These are phyloP conservation scores for Heterobasidion occidentale DNA, from an alignment of 1,284 basidiomycete species.

Conservation along the genomic window DNA sequence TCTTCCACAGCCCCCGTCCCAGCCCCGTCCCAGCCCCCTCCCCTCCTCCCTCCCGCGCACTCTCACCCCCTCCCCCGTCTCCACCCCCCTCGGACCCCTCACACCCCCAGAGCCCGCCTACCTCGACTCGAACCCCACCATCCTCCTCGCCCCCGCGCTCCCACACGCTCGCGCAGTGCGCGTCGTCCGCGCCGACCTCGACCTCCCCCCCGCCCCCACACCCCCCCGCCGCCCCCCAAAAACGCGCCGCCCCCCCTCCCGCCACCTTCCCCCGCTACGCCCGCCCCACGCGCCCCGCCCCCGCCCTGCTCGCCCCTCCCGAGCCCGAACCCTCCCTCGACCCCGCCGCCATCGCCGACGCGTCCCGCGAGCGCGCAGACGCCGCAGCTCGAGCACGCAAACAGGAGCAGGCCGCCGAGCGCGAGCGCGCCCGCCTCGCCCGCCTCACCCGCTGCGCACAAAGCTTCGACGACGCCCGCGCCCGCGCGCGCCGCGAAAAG, in stretches of 20 bases:
- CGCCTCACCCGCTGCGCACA: neutral
- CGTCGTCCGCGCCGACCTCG: too few species aligned
- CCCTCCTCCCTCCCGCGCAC: neutral
- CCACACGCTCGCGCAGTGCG: neutral
- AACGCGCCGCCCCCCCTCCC: neutral
- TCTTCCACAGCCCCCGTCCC: neutral
- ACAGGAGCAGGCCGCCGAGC: neutral
- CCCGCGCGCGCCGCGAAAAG: neutral
- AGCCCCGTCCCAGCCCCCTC: neutral
- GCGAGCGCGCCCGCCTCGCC: neutral
- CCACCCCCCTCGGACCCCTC: neutral
- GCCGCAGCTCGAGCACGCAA: too few species aligned
- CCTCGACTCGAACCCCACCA: neutral
- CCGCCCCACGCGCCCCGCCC: neutral
- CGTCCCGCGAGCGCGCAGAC: too few species aligned
- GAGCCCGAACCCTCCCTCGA: too few species aligned
- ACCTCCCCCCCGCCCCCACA: too few species aligned
- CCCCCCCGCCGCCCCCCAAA: neutral
- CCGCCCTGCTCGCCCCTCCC: neutral
- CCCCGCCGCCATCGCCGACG: too few species aligned
- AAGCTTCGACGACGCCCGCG: neutral
- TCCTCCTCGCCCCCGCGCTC: neutral
- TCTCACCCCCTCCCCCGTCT: neutral
- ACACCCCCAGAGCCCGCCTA: neutral
- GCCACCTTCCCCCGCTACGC: neutral